Evolutionary conservation across 176 grass and related monocot species (phyloP), one percentile per base, ranked within the genome.

Genomic region (Lolium multiflorum): DNA sequence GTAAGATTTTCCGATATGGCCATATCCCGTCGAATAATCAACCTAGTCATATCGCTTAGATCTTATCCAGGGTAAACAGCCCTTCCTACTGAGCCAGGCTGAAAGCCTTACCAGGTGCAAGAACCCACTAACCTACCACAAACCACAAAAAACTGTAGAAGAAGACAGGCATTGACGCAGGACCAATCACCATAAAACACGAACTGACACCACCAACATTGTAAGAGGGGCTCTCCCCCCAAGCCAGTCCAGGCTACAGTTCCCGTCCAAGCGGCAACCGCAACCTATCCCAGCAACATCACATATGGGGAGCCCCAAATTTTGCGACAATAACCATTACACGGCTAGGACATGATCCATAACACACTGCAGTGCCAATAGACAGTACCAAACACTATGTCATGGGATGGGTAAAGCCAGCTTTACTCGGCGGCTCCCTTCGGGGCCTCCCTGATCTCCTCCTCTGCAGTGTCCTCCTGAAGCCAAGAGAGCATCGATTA

Each of bases 371-470:
- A 71, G 43, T 48, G 89, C 47, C 90, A 81, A 72, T 91, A 73
- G 70, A 91, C 86, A 85, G 20, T 59, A 82, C 77, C 63, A 85
- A 64, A 77, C 82, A 85, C 86, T 85, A 66, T 66, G 63, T 28
- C 28, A 66, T 16, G 63, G 63, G 63, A 28, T 66, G 26, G 11
- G 38, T 77, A 88, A 78, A 88, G 10, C 72, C 14, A 2, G 54
- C 78, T 82, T 91, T 91, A 91, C 86, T 91, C 86, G 43, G 70
- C 82, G 43, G 88, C 86, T 3, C 81, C 41, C 86, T 88, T 91
- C 6, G 90, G 90, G 1, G 82, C 62, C 47, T 91, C 90, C 86
- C 82, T 77, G 63, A 73, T 88, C 78, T 88, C 90, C 46, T 91
- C 90, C 46, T 88, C 90, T 0, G 90, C 86, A 1, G 90, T 68